Conservation (phyloP, 2,329 filamentous ascomycete species). For the Rhynchosporium secalis region DNA sequence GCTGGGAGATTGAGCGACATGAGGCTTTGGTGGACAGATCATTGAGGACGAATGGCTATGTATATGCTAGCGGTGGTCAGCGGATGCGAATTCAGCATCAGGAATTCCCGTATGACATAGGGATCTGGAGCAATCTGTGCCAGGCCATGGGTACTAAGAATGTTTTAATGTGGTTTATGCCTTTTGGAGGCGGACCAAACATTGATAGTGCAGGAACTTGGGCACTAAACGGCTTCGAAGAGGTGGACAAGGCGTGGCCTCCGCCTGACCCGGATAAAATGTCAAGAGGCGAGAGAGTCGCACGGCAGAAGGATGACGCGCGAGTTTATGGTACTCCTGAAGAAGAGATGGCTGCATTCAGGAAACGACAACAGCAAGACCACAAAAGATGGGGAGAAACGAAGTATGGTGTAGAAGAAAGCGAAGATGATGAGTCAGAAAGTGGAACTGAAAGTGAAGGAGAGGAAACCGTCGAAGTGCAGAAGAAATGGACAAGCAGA, state of each 20-base stretch:
- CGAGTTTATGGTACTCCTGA: constrained; percentile 37
- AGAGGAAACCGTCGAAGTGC: constrained; percentile 43
- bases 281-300: constrained; percentile 31
- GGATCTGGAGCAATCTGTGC: constrained; percentile 70
- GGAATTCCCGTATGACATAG: constrained; percentile 82
- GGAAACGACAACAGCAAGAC: constrained; percentile 51
- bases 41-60: constrained; percentile 42
- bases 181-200: constrained; percentile 56
- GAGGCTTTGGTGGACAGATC: constrained; percentile 54
- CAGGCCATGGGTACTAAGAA: constrained; percentile 75
- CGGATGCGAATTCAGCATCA: constrained; percentile 59
- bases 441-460: constrained; percentile 39
- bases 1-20: constrained; percentile 70
- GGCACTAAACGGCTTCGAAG: constrained; percentile 78
- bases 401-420: constrained; percentile 30
- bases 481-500: constrained; percentile 64
- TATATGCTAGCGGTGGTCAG: constrained; percentile 48
- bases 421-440: constrained; percentile 32
- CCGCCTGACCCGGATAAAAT: constrained; percentile 63
- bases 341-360: constrained; percentile 49
- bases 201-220: constrained; percentile 49
- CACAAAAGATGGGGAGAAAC: constrained; percentile 41
- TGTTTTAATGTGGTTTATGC: constrained; percentile 66
- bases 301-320: constrained; percentile 13
- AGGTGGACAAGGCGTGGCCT: constrained; percentile 60